These are phyloP conservation scores for Ascosphaera apis DNA, from an alignment of 2,329 filamentous ascomycete species.

Conservation along the genomic window DNA sequence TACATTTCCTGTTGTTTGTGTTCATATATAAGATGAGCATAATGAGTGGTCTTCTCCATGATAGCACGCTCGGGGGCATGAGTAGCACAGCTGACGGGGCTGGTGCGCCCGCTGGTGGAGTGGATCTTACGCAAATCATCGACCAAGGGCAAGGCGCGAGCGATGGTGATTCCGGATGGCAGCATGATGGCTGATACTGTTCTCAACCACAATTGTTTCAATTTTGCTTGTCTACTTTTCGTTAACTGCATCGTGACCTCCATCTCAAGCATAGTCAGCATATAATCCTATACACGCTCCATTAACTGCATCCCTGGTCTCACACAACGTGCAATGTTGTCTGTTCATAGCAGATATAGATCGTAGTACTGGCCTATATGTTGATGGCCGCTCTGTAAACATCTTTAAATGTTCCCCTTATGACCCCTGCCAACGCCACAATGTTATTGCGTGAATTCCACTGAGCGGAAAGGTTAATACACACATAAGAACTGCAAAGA, in stretches of 20 bases:
- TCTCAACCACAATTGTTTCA: neutral
- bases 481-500: no score
- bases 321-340: no score
- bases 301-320: no score
- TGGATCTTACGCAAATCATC: conserved; percentile 7
- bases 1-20: conserved; percentile 72
- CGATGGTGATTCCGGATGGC: conserved; percentile 33
- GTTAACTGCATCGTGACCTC: no score
- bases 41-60: conserved; percentile 13
- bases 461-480: no score
- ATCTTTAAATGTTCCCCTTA: no score
- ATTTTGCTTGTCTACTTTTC: neutral
- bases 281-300: no score
- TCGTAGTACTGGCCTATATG: no score
- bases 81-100: conserved; percentile 10
- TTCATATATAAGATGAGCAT: conserved; percentile 69
- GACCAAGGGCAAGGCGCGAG: neutral
- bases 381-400: no score
- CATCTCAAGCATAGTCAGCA: neutral
- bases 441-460: neutral
- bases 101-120: conserved; percentile 10
- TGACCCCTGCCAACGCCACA: neutral
- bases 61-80: neutral
- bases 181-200: conserved; percentile 35
- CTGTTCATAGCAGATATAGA: no score